Base-by-base conservation (phyloP, 495 filamentous ascomycete species). In the Bryoglossum gracile region DNA sequence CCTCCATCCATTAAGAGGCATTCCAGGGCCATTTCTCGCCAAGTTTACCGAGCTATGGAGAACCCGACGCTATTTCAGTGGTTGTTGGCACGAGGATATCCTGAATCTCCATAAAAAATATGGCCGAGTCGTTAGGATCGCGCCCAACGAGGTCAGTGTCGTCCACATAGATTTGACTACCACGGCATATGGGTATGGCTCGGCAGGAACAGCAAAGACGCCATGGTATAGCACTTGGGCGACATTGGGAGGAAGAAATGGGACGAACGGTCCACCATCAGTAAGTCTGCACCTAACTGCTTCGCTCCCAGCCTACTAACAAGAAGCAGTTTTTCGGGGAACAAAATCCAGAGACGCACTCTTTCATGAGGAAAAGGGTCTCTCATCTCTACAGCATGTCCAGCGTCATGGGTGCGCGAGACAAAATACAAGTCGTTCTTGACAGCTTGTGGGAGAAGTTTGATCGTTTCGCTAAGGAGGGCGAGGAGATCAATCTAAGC, bases 71-170 rank as follows among this genome's bases (percentile, higher is more conserved):
- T 37, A 55, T 9, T 34, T 40, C 18, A 18, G 35, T 3, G 50
- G 58, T 6, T 35, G 22, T 21, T 57, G 43, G 14, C 55, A 58
- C 23, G 24, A 49, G 10, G 41, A 42, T n/a, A 48, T 45, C 21
- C 45, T 37, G n/a, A 26, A 49, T 1, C 53, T 72, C 3, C 68
- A 70, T 54, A 49, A 55, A 2, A 57, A 61, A 5, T 38, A 38
- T 38, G 35, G 35, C 5, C 35, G 8, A 38, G 35, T 38, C 5
- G 35, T 38, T 18, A 62, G 65, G 3, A 53, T 68, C 18, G 65
- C 52, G 2, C 68, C 66, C 14, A 62, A 67, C 33, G 53, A 65
- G 33, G 37, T 72, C n/a, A 65, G 64, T 22, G 53, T 71, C 30
- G 64, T 64, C 39, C 8, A 14, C 16, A 6, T 14, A n/a, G 35